Evolutionary conservation across 352 stramenopile genomes (phyloP).

Genomic region (Pythium plurisporium): DNA sequence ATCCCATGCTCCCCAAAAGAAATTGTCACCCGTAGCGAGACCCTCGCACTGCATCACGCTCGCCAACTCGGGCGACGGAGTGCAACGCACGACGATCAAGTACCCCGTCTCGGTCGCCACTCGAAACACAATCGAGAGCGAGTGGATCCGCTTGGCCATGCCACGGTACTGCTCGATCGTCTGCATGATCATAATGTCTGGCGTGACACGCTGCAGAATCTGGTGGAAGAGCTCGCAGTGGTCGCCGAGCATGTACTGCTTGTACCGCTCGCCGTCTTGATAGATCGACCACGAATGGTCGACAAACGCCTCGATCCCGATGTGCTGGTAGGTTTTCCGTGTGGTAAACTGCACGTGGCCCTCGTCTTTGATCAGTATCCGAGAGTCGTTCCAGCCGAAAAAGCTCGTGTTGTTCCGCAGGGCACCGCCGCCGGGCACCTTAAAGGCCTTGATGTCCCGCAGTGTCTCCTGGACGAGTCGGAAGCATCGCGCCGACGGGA

Average conservation of each 20-base stretch:
- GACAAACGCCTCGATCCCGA: neutral
- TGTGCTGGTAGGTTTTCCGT: neutral
- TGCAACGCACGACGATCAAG: neutral
- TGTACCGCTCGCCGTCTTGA: neutral
- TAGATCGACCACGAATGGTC: constrained; percentile 7
- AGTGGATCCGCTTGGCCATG: constrained; percentile 3
- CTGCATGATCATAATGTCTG: constrained; percentile 9
- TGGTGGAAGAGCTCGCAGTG: constrained; percentile 6
- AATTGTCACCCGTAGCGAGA: neutral
- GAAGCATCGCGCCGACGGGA: neutral
- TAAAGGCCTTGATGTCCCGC: neutral
- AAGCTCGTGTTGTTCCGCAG: neutral
- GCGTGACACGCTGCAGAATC: constrained; percentile 8
- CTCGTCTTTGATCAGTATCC: neutral
- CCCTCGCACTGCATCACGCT: neutral
- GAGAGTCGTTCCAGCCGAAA: neutral
- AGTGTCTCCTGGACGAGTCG: neutral
- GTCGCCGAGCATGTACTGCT: neutral
- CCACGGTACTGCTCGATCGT: constrained; percentile 5
- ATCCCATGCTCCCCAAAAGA: constrained; percentile 12
- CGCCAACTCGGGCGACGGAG: neutral
- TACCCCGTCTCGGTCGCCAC: constrained; percentile 5
- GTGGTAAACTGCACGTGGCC: neutral
- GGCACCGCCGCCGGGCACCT: neutral
- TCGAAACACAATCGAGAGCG: constrained; percentile 10